Evolutionary conservation across 495 filamentous ascomycete genomes (phyloP).

Genomic region (Immersiella caudata): DNA sequence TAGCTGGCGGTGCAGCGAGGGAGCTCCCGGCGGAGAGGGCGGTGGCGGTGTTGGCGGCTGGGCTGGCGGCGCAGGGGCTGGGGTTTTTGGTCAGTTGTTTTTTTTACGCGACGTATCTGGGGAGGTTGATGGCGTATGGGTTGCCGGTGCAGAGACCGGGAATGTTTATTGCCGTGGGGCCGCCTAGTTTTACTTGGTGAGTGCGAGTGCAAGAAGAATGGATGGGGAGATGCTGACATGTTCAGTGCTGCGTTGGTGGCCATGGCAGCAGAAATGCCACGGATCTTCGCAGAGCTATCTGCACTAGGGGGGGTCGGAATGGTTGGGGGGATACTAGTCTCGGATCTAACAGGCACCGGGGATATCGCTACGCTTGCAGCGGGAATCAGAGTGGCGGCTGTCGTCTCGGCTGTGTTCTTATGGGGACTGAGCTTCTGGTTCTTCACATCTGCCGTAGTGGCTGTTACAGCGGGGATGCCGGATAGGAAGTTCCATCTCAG

Average conservation of each 20-base stretch:
- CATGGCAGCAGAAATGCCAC: constrained; percentile 55
- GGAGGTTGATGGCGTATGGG: constrained; percentile 61
- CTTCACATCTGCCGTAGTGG: constrained; percentile 62
- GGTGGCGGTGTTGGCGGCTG: constrained; percentile 31
- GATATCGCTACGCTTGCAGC: constrained; percentile 31
- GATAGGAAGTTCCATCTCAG: constrained; percentile 57
- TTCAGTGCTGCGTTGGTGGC: constrained; percentile 63
- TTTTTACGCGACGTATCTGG: constrained; percentile 61
- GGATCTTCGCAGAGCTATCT: constrained; percentile 21
- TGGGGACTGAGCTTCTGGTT: constrained; percentile 76
- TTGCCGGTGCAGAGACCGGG: constrained; percentile 59
- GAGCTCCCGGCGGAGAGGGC: not conserved
- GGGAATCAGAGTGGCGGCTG: constrained; percentile 52
- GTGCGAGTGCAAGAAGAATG: not conserved
- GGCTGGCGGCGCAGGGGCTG: constrained; percentile 55
- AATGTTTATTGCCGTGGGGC: constrained; percentile 75
- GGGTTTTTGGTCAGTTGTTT: constrained; percentile 53
- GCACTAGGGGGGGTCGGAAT: not conserved
- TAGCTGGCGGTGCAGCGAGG: constrained; percentile 46
- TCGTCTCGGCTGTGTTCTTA: constrained; percentile 61
- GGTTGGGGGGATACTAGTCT: not conserved
- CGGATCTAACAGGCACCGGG: constrained; percentile 1
- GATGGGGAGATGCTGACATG: not conserved
- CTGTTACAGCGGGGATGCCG: constrained; percentile 53
- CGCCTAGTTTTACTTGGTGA: constrained; percentile 63